phyloP scores from a whole-genome alignment of 75 land plant genomes.

The Pinus taeda region DNA sequence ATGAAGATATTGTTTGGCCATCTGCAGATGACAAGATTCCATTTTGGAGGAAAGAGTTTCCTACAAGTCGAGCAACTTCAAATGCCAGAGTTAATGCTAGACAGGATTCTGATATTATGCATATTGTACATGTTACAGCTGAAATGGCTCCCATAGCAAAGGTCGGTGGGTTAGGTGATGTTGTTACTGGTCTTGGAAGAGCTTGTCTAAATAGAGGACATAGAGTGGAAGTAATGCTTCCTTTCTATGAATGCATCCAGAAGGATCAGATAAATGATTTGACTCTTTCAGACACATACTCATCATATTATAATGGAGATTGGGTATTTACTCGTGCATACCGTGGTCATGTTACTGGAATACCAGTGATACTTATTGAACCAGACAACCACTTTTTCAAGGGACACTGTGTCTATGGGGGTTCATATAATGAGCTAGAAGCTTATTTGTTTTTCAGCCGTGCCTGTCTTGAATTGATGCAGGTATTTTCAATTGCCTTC shows the following conservation, averaged over 20 bases:
- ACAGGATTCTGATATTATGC: constrained; percentile 40
- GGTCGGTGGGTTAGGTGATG: constrained; percentile 78
- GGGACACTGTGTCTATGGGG: constrained; percentile 57
- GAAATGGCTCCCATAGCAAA: constrained; percentile 81
- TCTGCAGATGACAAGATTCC: constrained; percentile 58
- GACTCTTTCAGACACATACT: constrained; percentile 22
- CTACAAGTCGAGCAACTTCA: constrained; percentile 4
- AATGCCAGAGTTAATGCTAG: constrained; percentile 5
- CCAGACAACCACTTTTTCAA: constrained; percentile 59
- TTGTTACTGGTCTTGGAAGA: constrained; percentile 73
- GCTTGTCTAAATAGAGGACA: constrained; percentile 64
- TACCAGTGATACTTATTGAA: constrained; percentile 44
- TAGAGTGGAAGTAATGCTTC: constrained; percentile 62
- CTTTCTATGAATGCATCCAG: constrained; percentile 65
- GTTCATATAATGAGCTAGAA: constrained; percentile 67
- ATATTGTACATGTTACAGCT: constrained; percentile 68
- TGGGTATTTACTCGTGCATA: constrained; percentile 48
- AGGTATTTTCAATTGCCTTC: constrained; percentile 30
- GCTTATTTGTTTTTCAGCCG: constrained; percentile 71
- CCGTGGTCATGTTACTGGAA: constrained; percentile 56
- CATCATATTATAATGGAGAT: constrained; percentile 56
- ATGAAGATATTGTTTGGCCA: constrained; percentile 46
- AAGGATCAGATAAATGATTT: constrained; percentile 41
- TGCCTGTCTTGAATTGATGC: constrained; percentile 82
- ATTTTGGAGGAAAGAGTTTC: constrained; percentile 53